Conservation (phyloP, 805 yeast species). For the Lipomyces oligophaga region DNA sequence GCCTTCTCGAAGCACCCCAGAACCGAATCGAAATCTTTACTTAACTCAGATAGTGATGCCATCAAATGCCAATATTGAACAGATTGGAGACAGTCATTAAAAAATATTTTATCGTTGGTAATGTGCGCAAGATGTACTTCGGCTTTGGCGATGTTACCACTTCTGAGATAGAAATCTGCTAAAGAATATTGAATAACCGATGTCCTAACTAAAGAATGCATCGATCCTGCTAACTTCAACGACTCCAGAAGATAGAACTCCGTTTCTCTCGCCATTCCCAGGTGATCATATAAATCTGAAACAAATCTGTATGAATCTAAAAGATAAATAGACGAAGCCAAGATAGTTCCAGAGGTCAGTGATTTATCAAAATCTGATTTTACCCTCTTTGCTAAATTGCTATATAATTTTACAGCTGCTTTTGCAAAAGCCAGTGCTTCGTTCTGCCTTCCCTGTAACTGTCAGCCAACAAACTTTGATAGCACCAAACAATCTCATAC, state of each 20-base stretch:
- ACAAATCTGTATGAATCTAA: slow-evolving; percentile 32
- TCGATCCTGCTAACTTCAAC: slow-evolving; percentile 32
- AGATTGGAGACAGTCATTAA: no score
- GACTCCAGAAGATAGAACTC: slow-evolving; percentile 38
- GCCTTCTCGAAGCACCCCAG: no score
- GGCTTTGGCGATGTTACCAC: slow-evolving; percentile 18
- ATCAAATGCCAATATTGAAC: no score
- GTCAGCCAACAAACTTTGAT: not conserved
- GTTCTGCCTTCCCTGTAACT: slow-evolving; percentile 5
- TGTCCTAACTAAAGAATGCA: slow-evolving; percentile 15
- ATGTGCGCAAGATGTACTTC: no score
- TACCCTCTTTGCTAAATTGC: not conserved
- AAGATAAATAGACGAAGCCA: slow-evolving; percentile 8
- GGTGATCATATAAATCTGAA: slow-evolving; percentile 30
- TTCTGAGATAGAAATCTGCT: slow-evolving; percentile 21
- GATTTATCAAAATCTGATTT: not conserved
- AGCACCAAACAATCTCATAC: no score
- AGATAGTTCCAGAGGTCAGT: not conserved
- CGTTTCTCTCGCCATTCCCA: slow-evolving; percentile 44
- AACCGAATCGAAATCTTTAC: no score
- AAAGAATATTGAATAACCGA: slow-evolving; percentile 20
- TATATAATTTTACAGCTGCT: slow-evolving; percentile 9
- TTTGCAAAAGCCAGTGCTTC: slow-evolving; percentile 14
- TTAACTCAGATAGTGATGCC: no score
- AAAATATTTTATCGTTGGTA: no score